phyloP scores from a whole-genome alignment of 2,329 filamentous ascomycete species.

The Arachnopeziza araneosa region DNA sequence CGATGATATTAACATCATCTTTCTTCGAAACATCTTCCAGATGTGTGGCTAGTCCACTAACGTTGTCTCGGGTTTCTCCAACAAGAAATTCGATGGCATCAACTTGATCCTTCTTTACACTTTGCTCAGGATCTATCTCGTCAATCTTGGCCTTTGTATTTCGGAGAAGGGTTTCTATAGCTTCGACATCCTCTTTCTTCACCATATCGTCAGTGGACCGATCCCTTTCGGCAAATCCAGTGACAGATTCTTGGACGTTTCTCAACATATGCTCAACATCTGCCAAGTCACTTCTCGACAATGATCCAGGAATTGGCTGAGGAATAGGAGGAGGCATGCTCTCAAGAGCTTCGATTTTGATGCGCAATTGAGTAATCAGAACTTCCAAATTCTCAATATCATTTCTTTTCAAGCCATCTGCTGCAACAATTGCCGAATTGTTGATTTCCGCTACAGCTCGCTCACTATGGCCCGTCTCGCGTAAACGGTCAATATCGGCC shows the following conservation, averaged over 20 bases:
- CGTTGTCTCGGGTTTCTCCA: constrained; percentile 67
- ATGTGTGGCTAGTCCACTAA: constrained; percentile 61
- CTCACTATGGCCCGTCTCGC: constrained; percentile 46
- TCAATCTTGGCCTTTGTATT: constrained; percentile 88
- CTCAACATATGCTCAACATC: constrained; percentile 49
- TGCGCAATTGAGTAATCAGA: constrained; percentile 73
- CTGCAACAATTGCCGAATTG: constrained; percentile 44
- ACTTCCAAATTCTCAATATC: constrained; percentile 84
- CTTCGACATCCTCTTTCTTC: constrained; percentile 78
- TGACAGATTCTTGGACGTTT: constrained; percentile 54
- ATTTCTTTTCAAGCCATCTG: constrained; percentile 55
- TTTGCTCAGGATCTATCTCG: constrained; percentile 69
- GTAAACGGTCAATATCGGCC: constrained; percentile 71
- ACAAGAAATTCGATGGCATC: constrained; percentile 52
- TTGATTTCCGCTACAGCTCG: constrained; percentile 46
- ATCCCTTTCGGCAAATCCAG: constrained; percentile 42
- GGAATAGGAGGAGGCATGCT: constrained; percentile 41
- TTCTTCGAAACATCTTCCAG: constrained; percentile 68
- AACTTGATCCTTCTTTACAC: constrained; percentile 60
- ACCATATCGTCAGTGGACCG: constrained; percentile 42
- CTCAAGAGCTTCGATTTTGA: constrained; percentile 78
- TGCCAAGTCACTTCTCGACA: constrained; percentile 49
- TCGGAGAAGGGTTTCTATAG: constrained; percentile 82
- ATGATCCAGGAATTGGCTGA: constrained; percentile 34
- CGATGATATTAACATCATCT: constrained; percentile 71